Evolutionary conservation across 306 rosid species (phyloP).

Genomic region (Carpinus viminea): DNA sequence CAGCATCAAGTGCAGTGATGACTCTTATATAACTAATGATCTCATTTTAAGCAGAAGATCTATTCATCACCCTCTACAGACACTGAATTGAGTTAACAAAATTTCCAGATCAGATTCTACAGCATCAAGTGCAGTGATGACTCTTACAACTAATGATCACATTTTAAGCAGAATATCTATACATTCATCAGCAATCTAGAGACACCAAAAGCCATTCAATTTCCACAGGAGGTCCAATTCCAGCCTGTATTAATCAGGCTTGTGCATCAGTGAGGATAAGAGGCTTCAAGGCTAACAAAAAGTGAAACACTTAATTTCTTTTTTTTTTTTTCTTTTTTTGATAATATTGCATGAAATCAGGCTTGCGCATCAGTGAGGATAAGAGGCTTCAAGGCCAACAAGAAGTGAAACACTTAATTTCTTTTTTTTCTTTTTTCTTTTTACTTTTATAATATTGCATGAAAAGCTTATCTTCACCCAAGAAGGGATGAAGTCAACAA

Average conservation of each 20-base stretch:
- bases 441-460: background rate
- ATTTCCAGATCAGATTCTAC: background rate
- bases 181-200: conserved; percentile 20
- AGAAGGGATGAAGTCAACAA: background rate
- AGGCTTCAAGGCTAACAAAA: background rate
- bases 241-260: background rate
- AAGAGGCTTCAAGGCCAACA: background rate
- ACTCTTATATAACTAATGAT: background rate
- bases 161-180: conserved; percentile 12
- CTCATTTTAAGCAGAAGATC: conserved; percentile 8
- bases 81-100: background rate
- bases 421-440: background rate
- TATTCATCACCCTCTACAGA: conserved; percentile 18
- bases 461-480: background rate
- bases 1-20: conserved; percentile 20
- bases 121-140: conserved; percentile 20
- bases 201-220: conserved; percentile 3
- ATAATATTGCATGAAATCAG: background rate
- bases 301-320: background rate
- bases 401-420: background rate
- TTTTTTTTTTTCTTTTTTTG: background rate
- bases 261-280: conserved; percentile 14
- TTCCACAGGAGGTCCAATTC: background rate
- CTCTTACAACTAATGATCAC: background rate
- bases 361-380: conserved; percentile 8